Conservation (phyloP, 164 flowering plant species). For the Warburgia ugandensis region DNA sequence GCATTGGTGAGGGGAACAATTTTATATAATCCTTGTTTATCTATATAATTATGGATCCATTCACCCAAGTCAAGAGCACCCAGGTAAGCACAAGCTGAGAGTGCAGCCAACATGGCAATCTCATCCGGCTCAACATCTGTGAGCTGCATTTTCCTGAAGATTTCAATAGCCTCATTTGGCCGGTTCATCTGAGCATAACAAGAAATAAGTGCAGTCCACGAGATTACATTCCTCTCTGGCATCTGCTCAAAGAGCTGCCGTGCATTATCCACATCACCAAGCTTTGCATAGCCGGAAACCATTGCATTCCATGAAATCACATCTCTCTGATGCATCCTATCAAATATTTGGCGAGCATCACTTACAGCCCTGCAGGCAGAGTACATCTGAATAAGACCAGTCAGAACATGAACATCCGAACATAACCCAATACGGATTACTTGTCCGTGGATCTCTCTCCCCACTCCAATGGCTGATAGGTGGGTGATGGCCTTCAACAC, state of each 20-base stretch:
- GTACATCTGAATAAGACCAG: conserved; percentile 45
- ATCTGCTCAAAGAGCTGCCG: conserved; percentile 38
- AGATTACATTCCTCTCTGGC: conserved; percentile 46
- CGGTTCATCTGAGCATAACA: conserved; percentile 42
- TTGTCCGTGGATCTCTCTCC: conserved; percentile 42
- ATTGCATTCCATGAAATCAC: conserved; percentile 52
- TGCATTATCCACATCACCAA: conserved; percentile 40
- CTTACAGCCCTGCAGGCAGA: conserved; percentile 23
- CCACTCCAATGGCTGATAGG: conserved; percentile 17
- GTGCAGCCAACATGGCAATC: conserved; percentile 46
- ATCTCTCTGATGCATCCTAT: conserved; percentile 20
- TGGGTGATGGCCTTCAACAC: conserved; percentile 39
- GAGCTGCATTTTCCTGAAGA: conserved; percentile 48
- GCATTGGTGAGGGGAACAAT: conserved; percentile 39
- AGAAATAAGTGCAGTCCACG: conserved; percentile 51
- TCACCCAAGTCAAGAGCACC: conserved; percentile 54
- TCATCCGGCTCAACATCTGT: conserved; percentile 49
- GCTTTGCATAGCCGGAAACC: conserved; percentile 44
- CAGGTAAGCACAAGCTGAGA: conserved; percentile 59
- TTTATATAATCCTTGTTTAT: conserved; percentile 18
- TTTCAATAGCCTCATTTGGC: conserved; percentile 35
- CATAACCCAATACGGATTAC: conserved; percentile 27
- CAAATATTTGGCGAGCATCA: conserved; percentile 51
- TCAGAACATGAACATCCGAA: conserved; percentile 27
- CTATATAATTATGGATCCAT: conserved; percentile 41